Evolutionary conservation across 2,329 filamentous ascomycete species (phyloP), one percentile per base, ranked within the genome.

Genomic region (Clarireedia homoeocarpa): DNA sequence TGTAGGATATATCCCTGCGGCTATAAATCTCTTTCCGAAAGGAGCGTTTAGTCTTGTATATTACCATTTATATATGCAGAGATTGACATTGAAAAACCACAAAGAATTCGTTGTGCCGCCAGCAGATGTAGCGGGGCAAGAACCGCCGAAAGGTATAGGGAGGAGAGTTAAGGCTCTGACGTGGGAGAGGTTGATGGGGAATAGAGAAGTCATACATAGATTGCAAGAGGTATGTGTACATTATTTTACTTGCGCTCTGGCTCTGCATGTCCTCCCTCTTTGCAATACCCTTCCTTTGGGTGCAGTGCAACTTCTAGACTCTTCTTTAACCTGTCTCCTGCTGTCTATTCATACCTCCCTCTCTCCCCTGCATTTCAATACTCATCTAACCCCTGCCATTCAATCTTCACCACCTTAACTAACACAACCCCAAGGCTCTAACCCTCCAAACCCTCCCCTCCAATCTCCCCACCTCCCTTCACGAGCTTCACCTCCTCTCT

Each of bases 391-490:
- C 17, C 39, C 9, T 20, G 9, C 39, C 15, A 42, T 34, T 42
- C 39, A 42, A 42, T 7, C 9, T 20, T 4, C 10, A 23, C 12
- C 42, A 23, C 17, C 10, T 38, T 38, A 46, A 23, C 42, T 46
- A 46, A 46, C 42, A 30, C 20, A 39, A 24, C 20, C 14, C 26
- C 6, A 10, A 70, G 65, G 94, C 92, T 46, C 78, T 97, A 2
- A 91, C 89, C 4, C 77, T 95, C 59, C 96, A 96, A 88, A 90
- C 91, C 4, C 85, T 95, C 57, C 88, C 90, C 0, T 82, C 79
- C 58, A 87, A 92, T 70, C 79, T 95, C 36, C 82, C 89, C 0
- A 74, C 82, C 7, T 91, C 91, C 0, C 70, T 96, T 3, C 79
- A 79, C 46, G 94, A 97, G 73, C 81, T 99, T 4, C 84, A 87